Conservation (phyloP, 192 early-diverging fungal genomes). For the Spinellus fusiger region DNA sequence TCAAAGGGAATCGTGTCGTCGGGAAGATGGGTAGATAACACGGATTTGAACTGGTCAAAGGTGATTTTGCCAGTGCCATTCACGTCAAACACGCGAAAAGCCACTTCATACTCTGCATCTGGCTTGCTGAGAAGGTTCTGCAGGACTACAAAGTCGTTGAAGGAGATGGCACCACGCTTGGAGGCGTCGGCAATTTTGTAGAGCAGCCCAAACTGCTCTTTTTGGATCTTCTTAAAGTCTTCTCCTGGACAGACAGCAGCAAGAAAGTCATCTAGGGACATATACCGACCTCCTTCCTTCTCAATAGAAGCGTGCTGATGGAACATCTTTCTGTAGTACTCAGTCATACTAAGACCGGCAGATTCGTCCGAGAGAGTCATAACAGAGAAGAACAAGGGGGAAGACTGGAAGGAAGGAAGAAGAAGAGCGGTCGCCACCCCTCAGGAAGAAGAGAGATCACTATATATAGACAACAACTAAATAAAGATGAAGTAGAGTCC, state of each 20-base stretch:
- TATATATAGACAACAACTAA: background rate
- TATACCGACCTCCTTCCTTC: constrained; percentile 43
- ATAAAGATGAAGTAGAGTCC: background rate
- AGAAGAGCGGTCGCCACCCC: too few species aligned
- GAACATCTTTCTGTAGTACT: constrained; percentile 44
- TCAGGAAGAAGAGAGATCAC: background rate
- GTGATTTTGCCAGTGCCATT: constrained; percentile 55
- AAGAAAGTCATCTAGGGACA: constrained; percentile 56
- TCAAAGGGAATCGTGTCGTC: constrained; percentile 58
- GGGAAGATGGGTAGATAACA: constrained; percentile 46
- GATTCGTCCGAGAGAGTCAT: background rate
- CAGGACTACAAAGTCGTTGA: constrained; percentile 61
- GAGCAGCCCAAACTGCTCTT: constrained; percentile 51
- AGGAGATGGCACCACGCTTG: constrained; percentile 41
- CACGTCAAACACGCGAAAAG: constrained; percentile 61
- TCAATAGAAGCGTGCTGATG: constrained; percentile 45
- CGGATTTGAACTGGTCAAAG: constrained; percentile 61
- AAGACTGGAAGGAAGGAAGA: background rate
- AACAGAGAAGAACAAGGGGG: background rate
- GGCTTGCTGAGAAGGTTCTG: constrained; percentile 54
- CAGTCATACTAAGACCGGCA: constrained; percentile 5
- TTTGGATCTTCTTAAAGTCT: constrained; percentile 49
- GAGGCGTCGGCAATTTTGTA: constrained; percentile 54
- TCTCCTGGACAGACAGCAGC: constrained; percentile 48
- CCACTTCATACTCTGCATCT: constrained; percentile 70